Conservation (phyloP, 129 eudicot genomes). For the Gnaphalium uliginosum region DNA sequence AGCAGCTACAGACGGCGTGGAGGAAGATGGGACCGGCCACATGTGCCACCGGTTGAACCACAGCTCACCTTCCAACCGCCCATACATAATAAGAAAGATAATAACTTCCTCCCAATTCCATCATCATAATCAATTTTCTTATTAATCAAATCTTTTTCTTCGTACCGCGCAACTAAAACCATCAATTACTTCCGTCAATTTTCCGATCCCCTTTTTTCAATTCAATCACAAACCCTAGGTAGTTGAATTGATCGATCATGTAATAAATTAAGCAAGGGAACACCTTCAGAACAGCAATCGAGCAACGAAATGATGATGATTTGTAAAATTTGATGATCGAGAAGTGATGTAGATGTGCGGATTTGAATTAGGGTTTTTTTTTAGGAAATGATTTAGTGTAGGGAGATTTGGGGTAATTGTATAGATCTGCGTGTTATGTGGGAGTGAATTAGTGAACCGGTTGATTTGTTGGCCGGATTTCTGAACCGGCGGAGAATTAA, state of each 20-base stretch:
- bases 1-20: conserved; percentile 47
- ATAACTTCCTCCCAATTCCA: conserved; percentile 24
- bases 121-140: conserved; percentile 33
- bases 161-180: conserved; percentile 21
- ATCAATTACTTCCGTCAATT: conserved; percentile 26
- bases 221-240: conserved; percentile 40
- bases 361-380: conserved; percentile 45
- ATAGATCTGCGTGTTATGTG: conserved; percentile 27
- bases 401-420: conserved; percentile 2
- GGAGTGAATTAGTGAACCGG: conserved; percentile 32
- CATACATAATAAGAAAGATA: conserved; percentile 34
- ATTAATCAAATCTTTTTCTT: conserved; percentile 16
- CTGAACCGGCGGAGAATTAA: conserved; percentile 23
- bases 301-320: conserved; percentile 16
- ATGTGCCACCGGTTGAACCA: conserved; percentile 57
- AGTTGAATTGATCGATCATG: conserved; percentile 27
- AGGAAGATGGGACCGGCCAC: conserved; percentile 60
- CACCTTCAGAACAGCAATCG: conserved; percentile 35
- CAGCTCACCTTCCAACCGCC: conserved; percentile 52
- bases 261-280: not conserved
- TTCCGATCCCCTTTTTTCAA: conserved; percentile 36
- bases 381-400: conserved; percentile 14
- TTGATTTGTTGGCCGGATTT: conserved; percentile 24
- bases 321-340: conserved; percentile 2
- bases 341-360: conserved; percentile 1